These are phyloP conservation scores for Centella asiatica DNA, from an alignment of 129 eudicot genomes.

Conservation along the genomic window DNA sequence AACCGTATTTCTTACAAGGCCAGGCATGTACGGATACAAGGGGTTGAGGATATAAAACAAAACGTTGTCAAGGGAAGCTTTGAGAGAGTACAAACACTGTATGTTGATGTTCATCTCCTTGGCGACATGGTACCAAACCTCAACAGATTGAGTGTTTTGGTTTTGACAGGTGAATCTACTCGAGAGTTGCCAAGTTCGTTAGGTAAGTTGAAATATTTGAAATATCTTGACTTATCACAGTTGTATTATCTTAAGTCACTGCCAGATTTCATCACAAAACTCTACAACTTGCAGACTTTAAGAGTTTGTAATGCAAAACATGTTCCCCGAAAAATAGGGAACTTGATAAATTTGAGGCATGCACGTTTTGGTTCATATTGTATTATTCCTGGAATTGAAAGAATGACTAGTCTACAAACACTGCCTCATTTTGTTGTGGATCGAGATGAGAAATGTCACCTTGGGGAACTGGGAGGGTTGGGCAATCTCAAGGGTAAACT, in stretches of 20 bases:
- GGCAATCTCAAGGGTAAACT: slow-evolving; percentile 7
- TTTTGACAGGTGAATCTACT: background rate
- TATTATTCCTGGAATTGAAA: slow-evolving; percentile 6
- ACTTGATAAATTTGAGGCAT: slow-evolving; percentile 23
- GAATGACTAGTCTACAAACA: slow-evolving; percentile 10
- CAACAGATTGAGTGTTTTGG: slow-evolving; percentile 14
- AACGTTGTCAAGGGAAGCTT: background rate
- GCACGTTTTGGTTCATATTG: background rate
- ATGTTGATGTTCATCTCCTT: background rate
- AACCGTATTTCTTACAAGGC: background rate
- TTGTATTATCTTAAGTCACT: background rate
- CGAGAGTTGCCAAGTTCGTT: slow-evolving; percentile 16
- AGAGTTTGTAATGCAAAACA: background rate
- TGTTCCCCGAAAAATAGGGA: background rate
- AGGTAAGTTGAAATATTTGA: slow-evolving; percentile 17
- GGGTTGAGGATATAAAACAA: background rate
- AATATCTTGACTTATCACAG: slow-evolving; percentile 16
- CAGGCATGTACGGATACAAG: background rate
- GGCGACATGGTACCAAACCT: background rate
- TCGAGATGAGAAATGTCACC: background rate
- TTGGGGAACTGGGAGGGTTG: slow-evolving; percentile 15
- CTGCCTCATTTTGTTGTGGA: background rate
- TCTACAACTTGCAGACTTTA: slow-evolving; percentile 29
- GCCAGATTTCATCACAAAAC: slow-evolving; percentile 12
- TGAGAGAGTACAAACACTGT: slow-evolving; percentile 6